Conservation (phyloP, 768 basidiomycete species). For the Serendipita vermifera region DNA sequence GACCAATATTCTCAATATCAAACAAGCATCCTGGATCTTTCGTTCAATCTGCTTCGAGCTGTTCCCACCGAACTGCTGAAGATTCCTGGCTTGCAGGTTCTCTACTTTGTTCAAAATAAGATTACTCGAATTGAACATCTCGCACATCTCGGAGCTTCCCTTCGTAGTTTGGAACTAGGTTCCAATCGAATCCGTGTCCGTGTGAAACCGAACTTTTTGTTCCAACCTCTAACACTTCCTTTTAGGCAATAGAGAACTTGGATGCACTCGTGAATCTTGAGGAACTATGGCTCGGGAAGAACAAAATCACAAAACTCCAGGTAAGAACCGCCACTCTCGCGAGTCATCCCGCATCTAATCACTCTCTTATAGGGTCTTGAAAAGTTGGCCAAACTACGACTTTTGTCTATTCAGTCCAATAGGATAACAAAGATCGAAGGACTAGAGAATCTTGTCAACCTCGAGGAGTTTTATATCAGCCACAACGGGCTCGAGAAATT, state of each 20-base stretch:
- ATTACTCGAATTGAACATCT: conserved; percentile 69
- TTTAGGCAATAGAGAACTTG: conserved; percentile 75
- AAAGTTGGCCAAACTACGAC: conserved; percentile 57
- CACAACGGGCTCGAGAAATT: conserved; percentile 81
- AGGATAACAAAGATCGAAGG: conserved; percentile 80
- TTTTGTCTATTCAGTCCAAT: conserved; percentile 88
- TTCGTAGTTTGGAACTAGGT: conserved; percentile 82
- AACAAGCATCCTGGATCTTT: conserved; percentile 70
- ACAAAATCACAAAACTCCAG: conserved; percentile 84
- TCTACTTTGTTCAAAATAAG: conserved; percentile 95
- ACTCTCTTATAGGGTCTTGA: conserved; percentile 44
- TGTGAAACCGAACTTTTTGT: conserved; percentile 11
- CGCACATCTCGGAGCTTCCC: conserved; percentile 35
- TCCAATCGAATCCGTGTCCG: conserved; percentile 84
- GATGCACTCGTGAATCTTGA: conserved; percentile 70
- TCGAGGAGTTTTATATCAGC: conserved; percentile 86
- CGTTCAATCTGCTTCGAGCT: conserved; percentile 77
- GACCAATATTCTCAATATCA: neutral
- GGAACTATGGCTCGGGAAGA: conserved; percentile 96
- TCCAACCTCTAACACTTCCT: neutral
- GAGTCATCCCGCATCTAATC: neutral
- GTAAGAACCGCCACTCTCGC: conserved; percentile 27
- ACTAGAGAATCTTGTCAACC: conserved; percentile 51
- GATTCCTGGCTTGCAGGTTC: conserved; percentile 51
- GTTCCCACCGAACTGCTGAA: conserved; percentile 50